phyloP scores from a whole-genome alignment of 331 rosid genomes.

The Telfairia occidentalis region DNA sequence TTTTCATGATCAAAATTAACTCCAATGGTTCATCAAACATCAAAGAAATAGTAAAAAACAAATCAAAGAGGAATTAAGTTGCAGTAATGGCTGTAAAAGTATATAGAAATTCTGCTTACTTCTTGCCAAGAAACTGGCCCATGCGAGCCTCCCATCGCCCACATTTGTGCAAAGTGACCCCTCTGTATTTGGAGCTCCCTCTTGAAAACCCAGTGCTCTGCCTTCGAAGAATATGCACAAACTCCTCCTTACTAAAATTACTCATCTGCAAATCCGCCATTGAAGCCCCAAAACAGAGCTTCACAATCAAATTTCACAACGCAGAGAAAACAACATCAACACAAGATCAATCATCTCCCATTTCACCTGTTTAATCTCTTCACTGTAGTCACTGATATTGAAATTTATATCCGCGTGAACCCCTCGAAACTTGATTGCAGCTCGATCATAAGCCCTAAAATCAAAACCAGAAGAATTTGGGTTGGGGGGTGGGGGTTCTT shows the following conservation, averaged over 20 bases:
- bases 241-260: constrained; percentile 71
- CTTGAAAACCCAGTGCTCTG: constrained; percentile 91
- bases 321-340: neutral
- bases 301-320: neutral
- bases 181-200: constrained; percentile 87
- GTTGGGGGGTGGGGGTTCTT: neutral
- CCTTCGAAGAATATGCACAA: constrained; percentile 79
- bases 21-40: neutral
- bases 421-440: constrained; percentile 92
- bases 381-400: constrained; percentile 58
- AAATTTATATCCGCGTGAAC: constrained; percentile 84
- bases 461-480: neutral
- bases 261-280: constrained; percentile 44
- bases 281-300: neutral
- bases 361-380: constrained; percentile 76
- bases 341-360: neutral
- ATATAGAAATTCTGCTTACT: constrained; percentile 32
- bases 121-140: constrained; percentile 92
- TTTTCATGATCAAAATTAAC: neutral
- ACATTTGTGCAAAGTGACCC: constrained; percentile 88
- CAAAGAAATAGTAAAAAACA: neutral
- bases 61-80: too few relatives aligned
- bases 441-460: constrained; percentile 83
- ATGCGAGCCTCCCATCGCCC: constrained; percentile 98
- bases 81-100: neutral